Evolutionary conservation across 495 filamentous ascomycete genomes (phyloP), one percentile per base, ranked within the genome.

Genomic region (Collariella sp.): DNA sequence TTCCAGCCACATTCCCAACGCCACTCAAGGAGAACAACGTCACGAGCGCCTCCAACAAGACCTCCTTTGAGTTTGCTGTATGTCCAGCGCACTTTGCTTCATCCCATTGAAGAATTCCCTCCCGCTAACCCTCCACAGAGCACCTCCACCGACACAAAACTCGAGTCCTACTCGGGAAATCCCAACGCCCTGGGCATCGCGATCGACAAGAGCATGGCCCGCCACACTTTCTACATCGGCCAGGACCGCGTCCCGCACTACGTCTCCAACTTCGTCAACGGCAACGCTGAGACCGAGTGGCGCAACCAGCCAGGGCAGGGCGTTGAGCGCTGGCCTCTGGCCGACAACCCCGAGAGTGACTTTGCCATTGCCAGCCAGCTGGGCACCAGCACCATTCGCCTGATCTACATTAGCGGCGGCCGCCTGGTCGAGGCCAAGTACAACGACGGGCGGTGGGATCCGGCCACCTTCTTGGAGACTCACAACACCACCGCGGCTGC

Each of bases 151-250:
- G 26, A 9, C 26, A 31, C 26, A 4, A 31, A 31, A 31, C 26
- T 31, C 26, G 26, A 31, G 26, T 31, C 26, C 26, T 31, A 31
- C 26, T 31, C 26, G 9, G 62, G 62, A 23, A 63, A 56, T 23
- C 50, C 55, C 2, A 55, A 55, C 12, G 46, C 60, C 15, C 36
- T 67, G 18, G 65, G 58, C 41, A 26, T 60, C 0, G 56, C 52
- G n/a, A 42, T 65, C 24, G 60, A 67, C 52, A 57, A 23, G 26
- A 22, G 40, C n/a, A 45, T 52, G 50, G 60, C 60, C 38, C 60
- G 58, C 12, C 56, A 59, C 54, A 33, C 65, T 18, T 67, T 65
- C 54, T 67, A 67, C 50, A 58, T 65, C 38, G 65, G 65, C 34
- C 52, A 50, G 9, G 65, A 67, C 41, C 38, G 49, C 16, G 46